phyloP scores from a whole-genome alignment of 148 eudicot species.

The Arctostaphylos glauca region DNA sequence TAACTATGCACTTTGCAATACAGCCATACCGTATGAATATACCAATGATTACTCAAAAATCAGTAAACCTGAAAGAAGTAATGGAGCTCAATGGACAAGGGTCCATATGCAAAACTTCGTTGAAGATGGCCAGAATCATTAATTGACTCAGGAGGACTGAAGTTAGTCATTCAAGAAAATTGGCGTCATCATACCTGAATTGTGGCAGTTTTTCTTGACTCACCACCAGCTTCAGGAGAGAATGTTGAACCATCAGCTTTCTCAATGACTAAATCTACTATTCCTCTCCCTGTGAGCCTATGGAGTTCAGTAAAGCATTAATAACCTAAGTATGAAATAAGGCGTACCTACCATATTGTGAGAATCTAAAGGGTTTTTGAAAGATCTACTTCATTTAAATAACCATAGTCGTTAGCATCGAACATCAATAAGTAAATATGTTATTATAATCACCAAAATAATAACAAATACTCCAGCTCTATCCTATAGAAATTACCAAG shows the following conservation, averaged over 20 bases:
- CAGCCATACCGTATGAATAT: background rate
- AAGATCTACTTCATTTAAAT: background rate
- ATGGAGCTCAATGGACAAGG: background rate
- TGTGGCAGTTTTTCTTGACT: conserved; percentile 57
- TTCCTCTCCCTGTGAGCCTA: conserved; percentile 76
- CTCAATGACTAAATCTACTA: conserved; percentile 65
- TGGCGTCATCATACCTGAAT: conserved; percentile 47
- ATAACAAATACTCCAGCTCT: background rate
- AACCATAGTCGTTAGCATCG: background rate
- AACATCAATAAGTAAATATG: background rate
- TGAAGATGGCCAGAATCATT: background rate
- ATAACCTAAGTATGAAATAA: background rate
- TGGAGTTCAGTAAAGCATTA: conserved; percentile 14
- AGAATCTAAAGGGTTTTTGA: background rate
- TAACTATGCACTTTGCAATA: background rate
- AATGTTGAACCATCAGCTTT: conserved; percentile 83
- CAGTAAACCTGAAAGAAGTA: background rate
- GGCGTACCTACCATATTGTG: background rate
- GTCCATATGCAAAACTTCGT: background rate
- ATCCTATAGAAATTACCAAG: background rate
- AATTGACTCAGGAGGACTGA: background rate
- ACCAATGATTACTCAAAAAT: background rate
- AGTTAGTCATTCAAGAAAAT: background rate
- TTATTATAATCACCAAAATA: background rate
- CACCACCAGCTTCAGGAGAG: conserved; percentile 79